A percentile compares a stretch with the other conserved stretches of the same genome.
Conservation (phyloP, 2,329 filamentous ascomycete genomes). For the Penicillium sp. region DNA sequence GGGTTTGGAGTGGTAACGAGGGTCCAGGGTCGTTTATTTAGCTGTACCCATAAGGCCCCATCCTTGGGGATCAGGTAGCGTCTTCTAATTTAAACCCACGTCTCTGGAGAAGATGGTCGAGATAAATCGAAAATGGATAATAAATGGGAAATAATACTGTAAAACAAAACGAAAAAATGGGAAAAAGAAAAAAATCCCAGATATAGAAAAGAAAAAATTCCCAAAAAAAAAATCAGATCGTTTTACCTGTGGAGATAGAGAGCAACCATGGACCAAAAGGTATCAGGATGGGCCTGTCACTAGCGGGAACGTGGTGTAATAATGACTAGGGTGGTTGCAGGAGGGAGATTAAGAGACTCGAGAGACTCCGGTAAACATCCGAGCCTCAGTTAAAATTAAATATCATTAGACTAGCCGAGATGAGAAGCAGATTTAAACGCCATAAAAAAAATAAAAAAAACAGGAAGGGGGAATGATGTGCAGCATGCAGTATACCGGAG, state of each 20-base stretch:
- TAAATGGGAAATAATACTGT: slow-evolving; percentile 4
- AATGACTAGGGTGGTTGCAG: slow-evolving; percentile 39
- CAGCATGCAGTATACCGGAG: slow-evolving; percentile 23
- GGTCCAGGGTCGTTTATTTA: slow-evolving; percentile 44
- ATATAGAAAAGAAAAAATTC: slow-evolving; percentile 8
- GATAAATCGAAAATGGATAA: slow-evolving; percentile 5
- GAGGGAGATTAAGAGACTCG: slow-evolving; percentile 32
- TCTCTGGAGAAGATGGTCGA: slow-evolving; percentile 13
- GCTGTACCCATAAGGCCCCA: slow-evolving; percentile 32
- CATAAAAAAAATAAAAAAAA: not conserved
- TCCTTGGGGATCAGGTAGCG: slow-evolving; percentile 9
- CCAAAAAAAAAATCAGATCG: slow-evolving; percentile 5
- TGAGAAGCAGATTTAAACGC: slow-evolving; percentile 16
- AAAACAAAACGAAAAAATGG: slow-evolving; percentile 5
- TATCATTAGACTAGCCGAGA: slow-evolving; percentile 13
- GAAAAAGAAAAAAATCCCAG: slow-evolving; percentile 8
- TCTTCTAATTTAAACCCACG: slow-evolving; percentile 11
- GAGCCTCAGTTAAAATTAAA: slow-evolving; percentile 22
- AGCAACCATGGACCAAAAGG: slow-evolving; percentile 24
- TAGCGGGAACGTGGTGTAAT: slow-evolving; percentile 42
- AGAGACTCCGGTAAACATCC: slow-evolving; percentile 21
- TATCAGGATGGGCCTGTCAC: slow-evolving; percentile 37
- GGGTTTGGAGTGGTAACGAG: slow-evolving; percentile 28
- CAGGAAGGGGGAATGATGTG: slow-evolving; percentile 26
- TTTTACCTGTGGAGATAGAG: slow-evolving; percentile 10